Conservation (phyloP, 2,329 filamentous ascomycete species). For the Sarocladiaceae sp. region DNA sequence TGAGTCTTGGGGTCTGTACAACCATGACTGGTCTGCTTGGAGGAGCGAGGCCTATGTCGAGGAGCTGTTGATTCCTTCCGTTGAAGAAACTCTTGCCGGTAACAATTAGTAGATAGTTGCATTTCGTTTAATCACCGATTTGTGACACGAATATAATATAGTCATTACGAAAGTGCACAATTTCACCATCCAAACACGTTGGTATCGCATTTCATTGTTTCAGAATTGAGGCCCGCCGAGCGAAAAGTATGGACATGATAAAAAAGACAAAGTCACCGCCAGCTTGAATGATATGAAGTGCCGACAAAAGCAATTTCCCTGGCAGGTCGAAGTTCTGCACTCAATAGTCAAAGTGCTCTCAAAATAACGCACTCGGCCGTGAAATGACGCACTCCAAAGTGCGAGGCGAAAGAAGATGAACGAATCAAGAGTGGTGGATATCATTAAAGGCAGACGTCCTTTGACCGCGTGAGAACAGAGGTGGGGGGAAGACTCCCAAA, state of each 20-base stretch:
- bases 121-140: no score
- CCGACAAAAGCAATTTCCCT: neutral
- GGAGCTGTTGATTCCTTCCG: constrained; percentile 35
- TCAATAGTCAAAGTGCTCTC: no score
- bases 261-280: neutral
- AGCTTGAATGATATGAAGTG: neutral
- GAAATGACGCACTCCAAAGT: neutral
- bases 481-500: neutral
- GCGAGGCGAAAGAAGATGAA: neutral
- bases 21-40: constrained; percentile 51
- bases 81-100: constrained; percentile 19
- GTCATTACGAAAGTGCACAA: no score
- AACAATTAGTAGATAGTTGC: neutral
- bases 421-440: neutral
- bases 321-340: neutral
- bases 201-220: neutral
- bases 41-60: constrained; percentile 38
- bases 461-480: neutral
- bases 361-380: neutral
- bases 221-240: neutral
- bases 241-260: neutral
- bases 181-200: no score
- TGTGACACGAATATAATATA: neutral
- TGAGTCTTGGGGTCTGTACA: constrained; percentile 53
- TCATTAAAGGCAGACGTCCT: constrained; percentile 6